These are phyloP conservation scores for Phytophthora fragariaefolia DNA, from an alignment of 352 stramenopile genomes.

Conservation along the genomic window DNA sequence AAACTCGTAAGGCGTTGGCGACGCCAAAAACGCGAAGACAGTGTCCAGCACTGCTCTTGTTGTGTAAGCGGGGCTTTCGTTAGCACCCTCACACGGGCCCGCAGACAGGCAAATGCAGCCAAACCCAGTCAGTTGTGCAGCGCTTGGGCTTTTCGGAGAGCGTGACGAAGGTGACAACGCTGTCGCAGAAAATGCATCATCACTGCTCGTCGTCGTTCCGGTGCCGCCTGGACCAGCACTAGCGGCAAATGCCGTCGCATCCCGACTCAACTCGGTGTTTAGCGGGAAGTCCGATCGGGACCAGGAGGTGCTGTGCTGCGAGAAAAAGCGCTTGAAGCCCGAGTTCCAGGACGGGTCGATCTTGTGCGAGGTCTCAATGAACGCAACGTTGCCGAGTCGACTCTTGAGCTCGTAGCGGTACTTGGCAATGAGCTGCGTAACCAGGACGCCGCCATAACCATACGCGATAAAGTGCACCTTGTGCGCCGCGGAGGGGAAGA, in stretches of 20 bases:
- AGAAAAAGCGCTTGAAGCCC: conserved; percentile 84
- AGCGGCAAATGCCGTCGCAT: conserved; percentile 31
- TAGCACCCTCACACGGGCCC: conserved; percentile 56
- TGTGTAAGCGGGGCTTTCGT: conserved; percentile 71
- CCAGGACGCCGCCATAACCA: conserved; percentile 80
- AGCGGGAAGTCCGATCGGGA: conserved; percentile 68
- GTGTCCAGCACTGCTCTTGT: conserved; percentile 76
- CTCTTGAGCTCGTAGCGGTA: conserved; percentile 82
- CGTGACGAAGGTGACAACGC: conserved; percentile 33
- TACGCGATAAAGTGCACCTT: conserved; percentile 92
- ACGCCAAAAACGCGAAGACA: conserved; percentile 84
- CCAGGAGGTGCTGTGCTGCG: conserved; percentile 83
- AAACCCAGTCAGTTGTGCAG: conserved; percentile 50
- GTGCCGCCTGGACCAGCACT: conserved; percentile 15
- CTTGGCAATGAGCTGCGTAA: conserved; percentile 85
- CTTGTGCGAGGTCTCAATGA: conserved; percentile 89
- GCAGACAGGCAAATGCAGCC: conserved; percentile 84
- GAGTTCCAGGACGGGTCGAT: conserved; percentile 74
- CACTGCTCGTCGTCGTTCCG: conserved; percentile 30
- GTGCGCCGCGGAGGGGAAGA: conserved; percentile 76
- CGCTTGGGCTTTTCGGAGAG: conserved; percentile 42
- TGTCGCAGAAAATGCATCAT: conserved; percentile 24
- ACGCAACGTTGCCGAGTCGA: conserved; percentile 84
- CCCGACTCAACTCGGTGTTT: conserved; percentile 61
- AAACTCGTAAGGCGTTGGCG: conserved; percentile 82